A percentile compares a stretch with the other conserved stretches of the same genome.
Conservation (phyloP, 1,284 basidiomycete genomes). For the Leccinum cinnamomeum region DNA sequence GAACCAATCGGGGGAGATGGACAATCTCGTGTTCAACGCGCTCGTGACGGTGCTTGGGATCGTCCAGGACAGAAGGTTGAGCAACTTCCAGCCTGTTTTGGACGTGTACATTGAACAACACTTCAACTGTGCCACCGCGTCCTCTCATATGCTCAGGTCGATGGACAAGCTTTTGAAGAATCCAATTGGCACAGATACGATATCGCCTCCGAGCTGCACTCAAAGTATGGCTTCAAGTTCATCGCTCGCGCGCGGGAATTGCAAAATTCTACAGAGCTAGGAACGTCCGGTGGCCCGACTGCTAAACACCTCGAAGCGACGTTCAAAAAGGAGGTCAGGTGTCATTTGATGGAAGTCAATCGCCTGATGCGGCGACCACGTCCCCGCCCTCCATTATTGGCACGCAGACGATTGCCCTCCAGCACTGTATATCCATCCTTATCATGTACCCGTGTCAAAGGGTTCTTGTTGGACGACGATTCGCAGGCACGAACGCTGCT, state of each 20-base stretch:
- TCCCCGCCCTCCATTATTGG: conserved; percentile 88
- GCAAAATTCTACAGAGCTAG: conserved; percentile 78
- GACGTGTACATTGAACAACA: conserved; percentile 93
- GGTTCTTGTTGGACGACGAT: conserved; percentile 80
- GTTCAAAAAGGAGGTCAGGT: conserved; percentile 81
- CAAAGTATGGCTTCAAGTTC: conserved; percentile 98
- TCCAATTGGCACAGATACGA: conserved; percentile 71
- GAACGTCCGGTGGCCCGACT: conserved; percentile 76
- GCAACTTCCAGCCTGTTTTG: conserved; percentile 90
- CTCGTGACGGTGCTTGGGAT: conserved; percentile 90
- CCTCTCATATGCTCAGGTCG: conserved; percentile 80
- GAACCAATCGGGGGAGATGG: conserved; percentile 80
- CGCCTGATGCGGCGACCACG: conserved; percentile 79
- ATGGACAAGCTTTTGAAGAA: conserved; percentile 83
- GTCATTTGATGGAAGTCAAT: conserved; percentile 81
- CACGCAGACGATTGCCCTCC: conserved; percentile 91
- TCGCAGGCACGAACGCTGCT: conserved; percentile 77
- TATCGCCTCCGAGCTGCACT: conserved; percentile 89
- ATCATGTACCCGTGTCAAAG: conserved; percentile 91
- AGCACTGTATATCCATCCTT: conserved; percentile 64
- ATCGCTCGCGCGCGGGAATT: conserved; percentile 86
- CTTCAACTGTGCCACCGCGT: conserved; percentile 78
- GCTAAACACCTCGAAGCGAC: conserved; percentile 83
- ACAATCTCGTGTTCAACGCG: conserved; percentile 88
- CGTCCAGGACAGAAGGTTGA: conserved; percentile 91